These are phyloP conservation scores for Bruguiera sexangula DNA, from an alignment of 345 rosid species.

Conservation along the genomic window DNA sequence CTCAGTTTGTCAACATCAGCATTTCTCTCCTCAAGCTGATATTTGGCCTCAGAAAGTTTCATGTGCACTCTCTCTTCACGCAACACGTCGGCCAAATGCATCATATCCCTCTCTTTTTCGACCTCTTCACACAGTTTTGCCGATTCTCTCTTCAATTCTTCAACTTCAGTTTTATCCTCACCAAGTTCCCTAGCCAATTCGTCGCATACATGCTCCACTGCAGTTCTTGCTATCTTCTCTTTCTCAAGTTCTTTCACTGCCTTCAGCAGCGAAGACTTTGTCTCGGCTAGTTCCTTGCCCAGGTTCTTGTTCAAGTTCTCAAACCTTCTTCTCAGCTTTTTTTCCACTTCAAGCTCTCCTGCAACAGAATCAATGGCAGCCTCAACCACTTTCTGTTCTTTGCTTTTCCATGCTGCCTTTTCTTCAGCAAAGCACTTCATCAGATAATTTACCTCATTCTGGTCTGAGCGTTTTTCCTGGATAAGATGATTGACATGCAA, in stretches of 20 bases:
- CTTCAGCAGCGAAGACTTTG: constrained; percentile 61
- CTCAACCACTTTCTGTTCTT: constrained; percentile 79
- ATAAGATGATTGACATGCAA: constrained; percentile 79
- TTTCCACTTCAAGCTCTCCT: constrained; percentile 85
- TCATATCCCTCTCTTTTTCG: constrained; percentile 81
- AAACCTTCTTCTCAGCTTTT: constrained; percentile 71
- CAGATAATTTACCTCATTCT: constrained; percentile 66
- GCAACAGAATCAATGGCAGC: constrained; percentile 91
- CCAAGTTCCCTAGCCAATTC: constrained; percentile 65
- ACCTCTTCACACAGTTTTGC: constrained; percentile 59
- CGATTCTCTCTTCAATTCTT: constrained; percentile 64
- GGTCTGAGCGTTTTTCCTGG: constrained; percentile 74
- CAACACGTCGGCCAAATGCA: constrained; percentile 64
- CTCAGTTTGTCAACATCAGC: constrained; percentile 75
- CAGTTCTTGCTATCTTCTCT: constrained; percentile 77
- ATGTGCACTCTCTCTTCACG: constrained; percentile 70
- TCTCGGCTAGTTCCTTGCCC: constrained; percentile 75
- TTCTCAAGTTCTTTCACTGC: constrained; percentile 75
- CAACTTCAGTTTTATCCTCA: constrained; percentile 60
- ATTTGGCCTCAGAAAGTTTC: constrained; percentile 79
- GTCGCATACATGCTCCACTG: constrained; percentile 80
- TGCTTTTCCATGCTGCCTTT: constrained; percentile 85
- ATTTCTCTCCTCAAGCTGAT: constrained; percentile 75
- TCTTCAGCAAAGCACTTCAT: constrained; percentile 94
- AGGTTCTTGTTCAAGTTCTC: constrained; percentile 95